A percentile compares a stretch with the other conserved stretches of the same genome.
These are phyloP conservation scores for Septoria petroselini DNA, from an alignment of 2,329 filamentous ascomycete species.

Conservation along the genomic window DNA sequence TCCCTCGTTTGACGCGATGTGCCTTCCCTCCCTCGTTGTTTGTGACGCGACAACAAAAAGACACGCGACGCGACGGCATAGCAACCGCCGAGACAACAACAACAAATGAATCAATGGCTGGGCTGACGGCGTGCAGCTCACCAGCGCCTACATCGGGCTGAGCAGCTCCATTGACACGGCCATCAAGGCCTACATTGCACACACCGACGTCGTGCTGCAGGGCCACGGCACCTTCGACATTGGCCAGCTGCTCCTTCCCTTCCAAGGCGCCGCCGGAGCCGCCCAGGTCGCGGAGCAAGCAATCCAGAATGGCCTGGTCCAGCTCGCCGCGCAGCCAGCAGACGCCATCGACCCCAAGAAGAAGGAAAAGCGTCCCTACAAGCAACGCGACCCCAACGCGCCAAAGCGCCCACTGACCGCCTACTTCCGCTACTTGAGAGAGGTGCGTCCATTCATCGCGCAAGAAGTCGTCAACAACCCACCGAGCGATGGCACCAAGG, in stretches of 20 bases:
- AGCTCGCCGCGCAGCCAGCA: conserved; percentile 6
- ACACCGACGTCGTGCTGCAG: conserved; percentile 78
- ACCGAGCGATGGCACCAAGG: conserved; percentile 64
- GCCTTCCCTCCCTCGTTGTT: not conserved
- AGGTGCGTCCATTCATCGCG: conserved; percentile 78
- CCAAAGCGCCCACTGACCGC: conserved; percentile 92
- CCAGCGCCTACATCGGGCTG: conserved; percentile 73
- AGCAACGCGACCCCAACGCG: conserved; percentile 74
- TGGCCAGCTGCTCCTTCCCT: conserved; percentile 32
- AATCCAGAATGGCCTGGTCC: conserved; percentile 20
- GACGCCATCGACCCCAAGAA: conserved; percentile 28
- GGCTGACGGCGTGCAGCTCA: conserved; percentile 54
- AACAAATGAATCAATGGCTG: not conserved
- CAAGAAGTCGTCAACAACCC: conserved; percentile 54
- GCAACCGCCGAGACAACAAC: conserved; percentile 1
- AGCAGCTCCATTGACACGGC: conserved; percentile 76
- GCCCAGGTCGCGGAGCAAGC: conserved; percentile 27
- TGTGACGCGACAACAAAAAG: not conserved
- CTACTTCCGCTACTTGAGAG: conserved; percentile 92
- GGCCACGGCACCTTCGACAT: conserved; percentile 37
- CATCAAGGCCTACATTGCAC: conserved; percentile 78
- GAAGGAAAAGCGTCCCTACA: conserved; percentile 44
- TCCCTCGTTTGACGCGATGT: not conserved
- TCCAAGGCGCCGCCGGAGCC: conserved; percentile 28
- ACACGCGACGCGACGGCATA: conserved; percentile 2